Base-by-base conservation (phyloP, 352 stramenopile species). In the Thalassiosira livingstoniorum region DNA sequence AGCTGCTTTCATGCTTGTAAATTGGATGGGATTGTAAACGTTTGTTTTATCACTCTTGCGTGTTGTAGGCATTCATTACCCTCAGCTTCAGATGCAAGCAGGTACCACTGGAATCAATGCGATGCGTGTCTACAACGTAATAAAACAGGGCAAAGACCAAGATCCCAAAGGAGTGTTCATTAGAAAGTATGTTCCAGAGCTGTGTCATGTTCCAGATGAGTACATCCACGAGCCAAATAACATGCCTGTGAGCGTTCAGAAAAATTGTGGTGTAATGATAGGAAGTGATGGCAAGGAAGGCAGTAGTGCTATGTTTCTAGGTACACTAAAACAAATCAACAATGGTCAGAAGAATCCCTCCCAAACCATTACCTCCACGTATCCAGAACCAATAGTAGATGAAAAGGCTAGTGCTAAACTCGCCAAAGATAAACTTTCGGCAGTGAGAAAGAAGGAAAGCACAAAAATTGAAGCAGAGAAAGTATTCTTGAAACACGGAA, bases 61-160 rank as follows among this genome's bases (percentile, higher is more conserved):
- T 58, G 11, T 58, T 58, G 27, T 58, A 58, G 47, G 47, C 21
- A 92, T 92, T 68, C 86, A 92, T 39, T 92, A 91, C 66, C 85
- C 87, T 32, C 87, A 92, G 39, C 54, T 92, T 4, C 87, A 92
- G 76, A 92, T 92, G 87, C 87, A 92, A 75, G 73, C 87, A 35
- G 87, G 87, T 23, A 91, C 85, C 21, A 92, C 85, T 39, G 87
- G 87, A 21, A 92, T 92, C 23, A 92, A 92, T 80, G 76, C 87
- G 10, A 91, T 92, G 87, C 58, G 87, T 68, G 85, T 91, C 0
- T 92, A 92, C 69, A 91, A 85, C 58, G 85, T 91, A 1, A 91
- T 80, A 35, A 92, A 92, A 43, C 87, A 92, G 78, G 81, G 82
- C 4, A 83, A 86, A 65, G 87, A 92, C 39, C 87, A 92, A 72